Conservation (phyloP, 164 flowering plant genomes). For the Liriodendron chinense region DNA sequence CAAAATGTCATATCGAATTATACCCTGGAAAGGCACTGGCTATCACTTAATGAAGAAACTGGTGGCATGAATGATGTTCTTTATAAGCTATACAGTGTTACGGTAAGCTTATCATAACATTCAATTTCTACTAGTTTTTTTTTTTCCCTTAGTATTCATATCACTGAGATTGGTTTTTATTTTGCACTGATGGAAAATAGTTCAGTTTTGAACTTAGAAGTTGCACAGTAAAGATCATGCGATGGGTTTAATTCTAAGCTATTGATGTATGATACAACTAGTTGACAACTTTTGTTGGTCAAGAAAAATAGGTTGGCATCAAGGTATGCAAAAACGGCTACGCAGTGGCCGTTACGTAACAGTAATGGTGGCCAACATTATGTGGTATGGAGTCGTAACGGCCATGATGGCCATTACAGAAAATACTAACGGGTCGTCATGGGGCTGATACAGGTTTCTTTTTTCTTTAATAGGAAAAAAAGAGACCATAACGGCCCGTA, state of each 20-base stretch:
- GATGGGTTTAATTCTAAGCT: background rate
- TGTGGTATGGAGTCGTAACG: too few relatives aligned
- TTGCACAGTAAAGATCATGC: background rate
- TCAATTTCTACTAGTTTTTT: background rate
- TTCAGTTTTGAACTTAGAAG: too few relatives aligned
- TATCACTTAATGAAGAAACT: slow-evolving; percentile 78
- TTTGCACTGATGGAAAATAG: too few relatives aligned
- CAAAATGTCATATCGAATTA: slow-evolving; percentile 62
- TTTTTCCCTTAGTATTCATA: background rate
- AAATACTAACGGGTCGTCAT: too few relatives aligned
- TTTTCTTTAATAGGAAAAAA: too few relatives aligned
- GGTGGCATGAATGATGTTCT: slow-evolving; percentile 99
- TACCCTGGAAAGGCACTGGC: slow-evolving; percentile 63
- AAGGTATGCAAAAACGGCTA: too few relatives aligned
- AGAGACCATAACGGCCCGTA: too few relatives aligned
- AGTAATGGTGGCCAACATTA: too few relatives aligned
- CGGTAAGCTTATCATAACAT: slow-evolving; percentile 30
- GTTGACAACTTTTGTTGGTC: background rate
- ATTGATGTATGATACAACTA: background rate
- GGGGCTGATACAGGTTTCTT: too few relatives aligned
- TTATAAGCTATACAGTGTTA: slow-evolving; percentile 60
- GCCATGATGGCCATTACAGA: too few relatives aligned
- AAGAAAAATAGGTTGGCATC: too few relatives aligned
- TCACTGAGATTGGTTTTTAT: background rate
- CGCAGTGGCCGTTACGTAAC: too few relatives aligned